Evolutionary conservation across 352 stramenopile genomes (phyloP).

Genomic region (Phytopythium chamaehyphon): DNA sequence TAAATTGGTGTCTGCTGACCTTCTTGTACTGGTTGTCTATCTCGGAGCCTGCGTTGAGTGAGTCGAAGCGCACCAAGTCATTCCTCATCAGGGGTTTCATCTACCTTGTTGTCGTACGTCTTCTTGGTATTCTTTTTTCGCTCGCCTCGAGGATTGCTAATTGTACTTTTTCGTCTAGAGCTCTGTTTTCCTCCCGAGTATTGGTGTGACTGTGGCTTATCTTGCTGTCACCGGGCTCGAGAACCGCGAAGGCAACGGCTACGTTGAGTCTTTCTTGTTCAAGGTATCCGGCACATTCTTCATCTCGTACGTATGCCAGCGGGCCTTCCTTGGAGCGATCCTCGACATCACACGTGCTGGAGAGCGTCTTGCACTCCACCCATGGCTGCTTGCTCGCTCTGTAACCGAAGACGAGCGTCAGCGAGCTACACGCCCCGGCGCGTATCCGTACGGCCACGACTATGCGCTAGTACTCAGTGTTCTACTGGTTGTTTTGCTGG

Average conservation of each 20-base stretch:
- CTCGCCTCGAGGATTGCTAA: background rate
- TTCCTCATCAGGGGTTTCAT: constrained; percentile 76
- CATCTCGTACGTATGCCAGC: constrained; percentile 83
- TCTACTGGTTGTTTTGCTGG: constrained; percentile 67
- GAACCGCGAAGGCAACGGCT: constrained; percentile 40
- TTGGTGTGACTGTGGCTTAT: constrained; percentile 74
- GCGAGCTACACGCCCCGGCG: constrained; percentile 42
- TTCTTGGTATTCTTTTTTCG: background rate
- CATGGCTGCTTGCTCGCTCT: constrained; percentile 59
- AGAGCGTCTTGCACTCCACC: constrained; percentile 62
- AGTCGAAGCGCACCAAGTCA: constrained; percentile 58
- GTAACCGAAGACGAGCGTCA: constrained; percentile 53
- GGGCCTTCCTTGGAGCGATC: constrained; percentile 68
- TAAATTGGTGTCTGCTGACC: constrained; percentile 71
- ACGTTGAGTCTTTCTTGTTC: constrained; percentile 80
- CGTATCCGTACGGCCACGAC: constrained; percentile 73
- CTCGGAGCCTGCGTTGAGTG: constrained; percentile 58
- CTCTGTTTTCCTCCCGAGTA: constrained; percentile 73
- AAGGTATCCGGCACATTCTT: constrained; percentile 85
- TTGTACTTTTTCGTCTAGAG: constrained; percentile 28
- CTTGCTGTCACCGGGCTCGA: constrained; percentile 59
- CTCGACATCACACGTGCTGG: constrained; percentile 65
- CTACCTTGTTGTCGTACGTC: constrained; percentile 67
- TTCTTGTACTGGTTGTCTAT: constrained; percentile 71
- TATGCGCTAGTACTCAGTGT: constrained; percentile 78